Percentiles rank a stretch among this genome's conserved stretches.
Evolutionary conservation across 352 stramenopile species (phyloP).

Genomic region (Labyrinthula sp.): DNA sequence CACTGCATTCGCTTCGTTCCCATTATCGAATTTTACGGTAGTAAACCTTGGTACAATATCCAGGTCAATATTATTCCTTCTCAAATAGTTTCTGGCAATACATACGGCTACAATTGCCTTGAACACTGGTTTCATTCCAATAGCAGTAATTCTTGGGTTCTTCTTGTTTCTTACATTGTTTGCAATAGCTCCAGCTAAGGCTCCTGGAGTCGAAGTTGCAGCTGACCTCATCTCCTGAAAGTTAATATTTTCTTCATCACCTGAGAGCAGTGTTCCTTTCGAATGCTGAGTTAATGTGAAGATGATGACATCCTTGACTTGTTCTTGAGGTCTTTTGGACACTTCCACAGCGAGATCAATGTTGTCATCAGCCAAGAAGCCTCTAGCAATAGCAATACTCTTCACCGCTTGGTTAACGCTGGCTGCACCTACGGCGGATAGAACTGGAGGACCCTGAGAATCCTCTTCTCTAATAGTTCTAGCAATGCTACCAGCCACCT

Average conservation of each 20-base stretch:
- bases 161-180: conserved; percentile 24
- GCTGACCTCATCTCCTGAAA: conserved; percentile 24
- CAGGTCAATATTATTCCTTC: conserved; percentile 12
- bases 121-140: conserved; percentile 27
- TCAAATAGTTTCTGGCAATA: conserved; percentile 10
- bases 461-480: conserved; percentile 21
- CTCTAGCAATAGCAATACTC: conserved; percentile 13
- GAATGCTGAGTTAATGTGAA: conserved; percentile 19
- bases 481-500: conserved; percentile 25
- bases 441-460: conserved; percentile 16
- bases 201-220: conserved; percentile 5
- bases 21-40: conserved; percentile 13
- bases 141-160: conserved; percentile 16
- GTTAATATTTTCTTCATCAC: too few species aligned
- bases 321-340: not conserved
- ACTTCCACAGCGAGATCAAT: conserved; percentile 25
- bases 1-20: conserved; percentile 19
- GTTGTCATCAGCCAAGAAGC: conserved; percentile 9
- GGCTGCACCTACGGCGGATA: conserved; percentile 16
- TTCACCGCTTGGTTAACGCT: conserved; percentile 28
- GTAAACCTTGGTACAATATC: conserved; percentile 24
- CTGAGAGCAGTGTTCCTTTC: not conserved
- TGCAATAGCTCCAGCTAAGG: conserved; percentile 22
- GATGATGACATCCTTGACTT: conserved; percentile 28
- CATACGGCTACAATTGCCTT: conserved; percentile 19